These are phyloP conservation scores for Skeletonema marinoi DNA, from an alignment of 108 stramenopile species.

Conservation along the genomic window DNA sequence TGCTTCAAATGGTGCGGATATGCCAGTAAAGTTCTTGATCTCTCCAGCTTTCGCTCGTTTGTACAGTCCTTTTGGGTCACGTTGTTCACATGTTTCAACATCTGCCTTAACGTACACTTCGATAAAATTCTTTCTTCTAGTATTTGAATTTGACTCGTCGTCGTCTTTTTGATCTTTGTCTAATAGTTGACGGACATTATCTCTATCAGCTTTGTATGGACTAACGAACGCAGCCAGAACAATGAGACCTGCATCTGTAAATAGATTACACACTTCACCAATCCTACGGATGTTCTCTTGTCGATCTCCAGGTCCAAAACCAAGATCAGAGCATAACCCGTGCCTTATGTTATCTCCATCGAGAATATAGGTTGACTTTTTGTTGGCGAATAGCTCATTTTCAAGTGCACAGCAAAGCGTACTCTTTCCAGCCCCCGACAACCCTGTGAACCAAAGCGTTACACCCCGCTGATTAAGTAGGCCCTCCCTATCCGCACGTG, in stretches of 20 bases:
- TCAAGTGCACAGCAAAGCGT: constrained; percentile 61
- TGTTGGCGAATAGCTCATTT: constrained; percentile 15
- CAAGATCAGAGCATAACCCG: constrained; percentile 84
- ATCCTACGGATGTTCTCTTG: constrained; percentile 92
- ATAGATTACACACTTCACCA: constrained; percentile 85
- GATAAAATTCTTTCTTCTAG: constrained; percentile 52
- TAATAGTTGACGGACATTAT: constrained; percentile 59
- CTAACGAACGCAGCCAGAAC: constrained; percentile 90
- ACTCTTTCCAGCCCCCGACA: constrained; percentile 59
- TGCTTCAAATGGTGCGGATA: constrained; percentile 90
- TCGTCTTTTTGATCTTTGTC: constrained; percentile 54
- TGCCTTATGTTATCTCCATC: constrained; percentile 91
- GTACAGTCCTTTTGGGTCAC: constrained; percentile 92
- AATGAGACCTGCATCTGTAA: constrained; percentile 89
- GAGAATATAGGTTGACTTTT: constrained; percentile 52
- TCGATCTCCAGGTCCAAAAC: constrained; percentile 84
- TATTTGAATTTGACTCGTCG: background rate
- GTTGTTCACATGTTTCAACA: constrained; percentile 71
- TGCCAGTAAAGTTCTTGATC: constrained; percentile 84
- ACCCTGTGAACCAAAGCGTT: constrained; percentile 64
- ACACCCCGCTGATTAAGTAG: constrained; percentile 45
- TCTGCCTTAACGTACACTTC: constrained; percentile 87
- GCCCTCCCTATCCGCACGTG: constrained; percentile 39
- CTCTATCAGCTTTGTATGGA: constrained; percentile 84
- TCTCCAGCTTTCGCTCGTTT: constrained; percentile 83